phyloP scores from a whole-genome alignment of 305 asterid genomes.

The Plantago rigida region DNA sequence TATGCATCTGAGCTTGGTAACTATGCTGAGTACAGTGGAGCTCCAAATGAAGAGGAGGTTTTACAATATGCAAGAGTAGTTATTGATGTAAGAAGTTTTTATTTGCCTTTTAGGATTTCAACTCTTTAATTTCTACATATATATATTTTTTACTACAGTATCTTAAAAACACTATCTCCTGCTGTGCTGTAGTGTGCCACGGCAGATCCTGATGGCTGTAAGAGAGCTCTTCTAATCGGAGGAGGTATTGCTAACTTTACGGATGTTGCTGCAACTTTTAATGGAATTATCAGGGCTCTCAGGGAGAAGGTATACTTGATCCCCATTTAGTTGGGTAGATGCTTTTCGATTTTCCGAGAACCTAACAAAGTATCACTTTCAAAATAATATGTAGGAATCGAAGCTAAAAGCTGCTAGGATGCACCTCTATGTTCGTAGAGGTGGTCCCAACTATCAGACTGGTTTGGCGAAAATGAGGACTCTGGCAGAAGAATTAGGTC shows the following conservation, averaged over 20 bases:
- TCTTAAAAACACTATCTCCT: too few species aligned
- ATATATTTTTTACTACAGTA: too few species aligned
- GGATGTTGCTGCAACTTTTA: constrained; percentile 88
- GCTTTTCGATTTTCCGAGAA: not conserved
- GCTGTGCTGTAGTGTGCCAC: constrained; percentile 61
- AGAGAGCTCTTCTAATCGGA: constrained; percentile 81
- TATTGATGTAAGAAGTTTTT: constrained; percentile 48
- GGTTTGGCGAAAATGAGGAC: constrained; percentile 66
- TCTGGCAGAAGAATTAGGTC: constrained; percentile 63
- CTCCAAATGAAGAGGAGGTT: constrained; percentile 83
- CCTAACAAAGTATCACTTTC: constrained; percentile 2
- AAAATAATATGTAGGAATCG: constrained; percentile 46
- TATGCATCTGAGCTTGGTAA: constrained; percentile 85
- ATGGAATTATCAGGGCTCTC: constrained; percentile 79
- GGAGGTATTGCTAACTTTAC: constrained; percentile 95
- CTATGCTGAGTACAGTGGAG: constrained; percentile 89
- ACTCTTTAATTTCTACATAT: too few species aligned
- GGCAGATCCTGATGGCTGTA: constrained; percentile 73
- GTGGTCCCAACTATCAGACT: constrained; percentile 73
- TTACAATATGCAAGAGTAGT: constrained; percentile 79
- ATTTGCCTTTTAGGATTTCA: not conserved
- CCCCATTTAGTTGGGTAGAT: constrained; percentile 2
- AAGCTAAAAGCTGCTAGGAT: constrained; percentile 80
- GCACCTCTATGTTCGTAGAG: constrained; percentile 69
- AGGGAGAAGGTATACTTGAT: constrained; percentile 58